Evolutionary conservation across 371 early-diverging fungal species (phyloP).

Genomic region (Saksenaea oblongispora): DNA sequence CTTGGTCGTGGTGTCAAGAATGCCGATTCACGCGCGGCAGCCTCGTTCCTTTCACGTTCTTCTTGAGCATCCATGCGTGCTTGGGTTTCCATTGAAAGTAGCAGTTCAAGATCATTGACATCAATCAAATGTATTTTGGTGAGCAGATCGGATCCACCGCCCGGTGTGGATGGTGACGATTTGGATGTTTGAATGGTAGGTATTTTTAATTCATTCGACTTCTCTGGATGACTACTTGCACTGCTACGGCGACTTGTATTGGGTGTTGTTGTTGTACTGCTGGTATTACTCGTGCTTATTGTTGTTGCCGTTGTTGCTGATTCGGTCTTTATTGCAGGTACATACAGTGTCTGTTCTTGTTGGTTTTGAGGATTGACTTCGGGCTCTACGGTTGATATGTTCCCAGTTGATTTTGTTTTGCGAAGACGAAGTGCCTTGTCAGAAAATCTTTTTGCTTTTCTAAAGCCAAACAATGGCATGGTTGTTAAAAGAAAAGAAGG

Average conservation of each 20-base stretch:
- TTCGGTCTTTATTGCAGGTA: neutral
- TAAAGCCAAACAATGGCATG: slow-evolving; percentile 18
- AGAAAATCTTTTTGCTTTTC: slow-evolving; percentile 14
- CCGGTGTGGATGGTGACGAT: neutral
- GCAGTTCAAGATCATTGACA: slow-evolving; percentile 31
- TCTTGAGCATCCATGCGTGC: slow-evolving; percentile 32
- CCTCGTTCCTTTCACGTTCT: slow-evolving; percentile 5
- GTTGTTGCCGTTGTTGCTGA: neutral
- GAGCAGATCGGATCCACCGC: slow-evolving; percentile 16
- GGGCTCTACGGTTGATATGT: neutral
- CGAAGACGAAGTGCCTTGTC: slow-evolving; percentile 12
- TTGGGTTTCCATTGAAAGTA: slow-evolving; percentile 37
- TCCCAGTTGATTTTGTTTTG: slow-evolving; percentile 21
- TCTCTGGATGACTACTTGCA: neutral
- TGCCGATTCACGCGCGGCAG: neutral
- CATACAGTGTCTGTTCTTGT: neutral
- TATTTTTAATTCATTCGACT: neutral
- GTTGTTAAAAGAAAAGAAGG: neutral
- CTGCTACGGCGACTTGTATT: neutral
- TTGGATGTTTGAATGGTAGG: neutral
- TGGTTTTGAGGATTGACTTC: neutral
- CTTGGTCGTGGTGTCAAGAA: slow-evolving; percentile 6
- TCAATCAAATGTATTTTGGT: slow-evolving; percentile 21
- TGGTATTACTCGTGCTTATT: neutral
- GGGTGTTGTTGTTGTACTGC: neutral